Base-by-base conservation (phyloP, 2,329 filamentous ascomycete species). In the Neurospora sp. region DNA sequence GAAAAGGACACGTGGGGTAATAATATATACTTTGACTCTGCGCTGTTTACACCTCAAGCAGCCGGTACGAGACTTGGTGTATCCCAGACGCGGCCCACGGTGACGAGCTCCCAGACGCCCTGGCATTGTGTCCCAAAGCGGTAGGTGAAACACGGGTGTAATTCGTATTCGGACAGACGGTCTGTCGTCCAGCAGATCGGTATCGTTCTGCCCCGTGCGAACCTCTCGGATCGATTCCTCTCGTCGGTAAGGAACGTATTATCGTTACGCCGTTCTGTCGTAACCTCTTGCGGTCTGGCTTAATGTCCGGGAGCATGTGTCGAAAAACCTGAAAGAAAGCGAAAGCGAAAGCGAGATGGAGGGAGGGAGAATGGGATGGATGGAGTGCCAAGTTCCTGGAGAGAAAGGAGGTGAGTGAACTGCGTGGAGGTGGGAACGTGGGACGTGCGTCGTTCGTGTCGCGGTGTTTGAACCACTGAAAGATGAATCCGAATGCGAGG, bases 31-130 rank as follows among this genome's bases (percentile, higher is more conserved):
- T 76, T 80, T 80, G 72, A 80, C 79, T 42, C 79, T 76, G 4
- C 79, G 74, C 42, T 78, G 76, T 70, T 80, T 80, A 72, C 79
- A 80, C n/a, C 78, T 73, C 46, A 75, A 73, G 71, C 79, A 80
- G 36, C 79, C 79, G 46, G 72, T 75, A 10, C 79, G 77, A 39
- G 78, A 80, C 67, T 80, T 80, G 28, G 76, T 79, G 72, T 80
- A 79, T 3, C 79, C 79, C 7, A 80, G 72, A 2, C 77, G 78
- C 43, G 73, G 6, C 28, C 42, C 52, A 15, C 42, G 11, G 42
- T 13, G 40, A 46, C 4, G 13, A 8, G 19, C 28, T 13, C 9
- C 67, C 40, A 8, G 4, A 42, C 28, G 17, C 42, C 19, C 66
- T 15, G 17, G n/a, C 52, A 62, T 62, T 58, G 23, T 33, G 46